A percentile compares a stretch with the other conserved stretches of the same genome.
These are phyloP conservation scores for Leishmania major DNA, from an alignment of 208 protist species.

Conservation along the genomic window DNA sequence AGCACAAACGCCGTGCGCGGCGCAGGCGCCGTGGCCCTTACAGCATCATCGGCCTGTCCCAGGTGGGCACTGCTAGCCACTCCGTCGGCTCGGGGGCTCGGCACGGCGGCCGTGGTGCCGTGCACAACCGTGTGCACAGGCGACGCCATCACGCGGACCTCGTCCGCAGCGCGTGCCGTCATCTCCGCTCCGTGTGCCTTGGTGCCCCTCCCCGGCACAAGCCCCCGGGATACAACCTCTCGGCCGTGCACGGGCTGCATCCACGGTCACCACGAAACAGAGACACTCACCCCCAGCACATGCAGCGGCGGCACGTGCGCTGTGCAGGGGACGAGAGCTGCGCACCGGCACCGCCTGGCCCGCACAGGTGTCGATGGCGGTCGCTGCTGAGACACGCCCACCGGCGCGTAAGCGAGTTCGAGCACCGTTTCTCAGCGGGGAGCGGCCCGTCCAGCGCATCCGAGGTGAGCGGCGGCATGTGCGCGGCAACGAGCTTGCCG, in stretches of 20 bases:
- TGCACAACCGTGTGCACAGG: too few relatives aligned
- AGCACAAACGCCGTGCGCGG: too few relatives aligned
- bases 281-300: neutral
- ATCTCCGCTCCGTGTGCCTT: neutral
- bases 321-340: slow-evolving; percentile 1
- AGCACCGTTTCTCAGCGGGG: neutral
- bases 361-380: neutral
- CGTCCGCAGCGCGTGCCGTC: too few relatives aligned
- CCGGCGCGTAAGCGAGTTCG: neutral
- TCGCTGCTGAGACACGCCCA: neutral
- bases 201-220: neutral
- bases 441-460: neutral
- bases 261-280: neutral
- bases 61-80: too few relatives aligned
- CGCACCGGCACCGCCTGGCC: neutral
- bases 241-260: neutral
- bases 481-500: neutral
- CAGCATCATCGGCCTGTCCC: too few relatives aligned
- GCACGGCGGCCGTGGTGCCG: neutral
- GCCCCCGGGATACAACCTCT: neutral
- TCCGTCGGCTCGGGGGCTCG: too few relatives aligned
- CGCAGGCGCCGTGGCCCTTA: too few relatives aligned
- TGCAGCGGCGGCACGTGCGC: slow-evolving; percentile 1
- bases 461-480: neutral
- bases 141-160: too few relatives aligned